Base-by-base conservation (phyloP, 2,329 filamentous ascomycete genomes). In the Trichoderma sp. region DNA sequence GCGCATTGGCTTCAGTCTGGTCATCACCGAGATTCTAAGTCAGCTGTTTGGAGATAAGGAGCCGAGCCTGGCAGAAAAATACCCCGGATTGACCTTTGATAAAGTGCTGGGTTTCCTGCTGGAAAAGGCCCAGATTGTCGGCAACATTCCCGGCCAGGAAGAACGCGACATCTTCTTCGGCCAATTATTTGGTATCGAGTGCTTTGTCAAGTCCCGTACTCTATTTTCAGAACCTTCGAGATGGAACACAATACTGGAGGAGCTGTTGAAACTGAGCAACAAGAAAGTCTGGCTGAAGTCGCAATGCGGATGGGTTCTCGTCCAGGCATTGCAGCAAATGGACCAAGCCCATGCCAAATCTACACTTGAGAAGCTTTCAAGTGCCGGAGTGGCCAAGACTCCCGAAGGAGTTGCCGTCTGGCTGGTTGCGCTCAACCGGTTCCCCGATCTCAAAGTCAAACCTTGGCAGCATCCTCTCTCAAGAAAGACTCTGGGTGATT, bases 321-420 rank as follows among this genome's bases (percentile, higher is more conserved):
- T 92, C 58, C 90, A 94, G 77, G 90, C 91, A 15, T 80, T 96
- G 47, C 86, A 87, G 36, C 89, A 91, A 76, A 88, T 88, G 84
- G 82, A 84, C 47, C 81, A 87, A 75, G 83, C 86, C 71, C 87
- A 89, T 70, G 88, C 88, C 1, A 86, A 91, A 76, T 81, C 85
- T 30, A 90, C 92, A 0, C 83, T 97, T 43, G 82, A 88, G 72
- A 87, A 86, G 50, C 78, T 97, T 9, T 84, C 85, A 23, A 85
- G 88, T 17, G 87, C 88, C 63, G 91, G 92, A 11, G 84, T 97
- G 63, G 89, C 90, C 9, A 92, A 92, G 79, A 95, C 94, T 0
- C 92, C 94, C 0, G 95, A 98, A 79, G 95, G 95, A 7, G 90
- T 98, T 26, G 94, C 93, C 0, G 89, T 98, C 71, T 98, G 95